These are phyloP conservation scores for Fusarium anguioides DNA, from an alignment of 2,329 filamentous ascomycete species.

Conservation along the genomic window DNA sequence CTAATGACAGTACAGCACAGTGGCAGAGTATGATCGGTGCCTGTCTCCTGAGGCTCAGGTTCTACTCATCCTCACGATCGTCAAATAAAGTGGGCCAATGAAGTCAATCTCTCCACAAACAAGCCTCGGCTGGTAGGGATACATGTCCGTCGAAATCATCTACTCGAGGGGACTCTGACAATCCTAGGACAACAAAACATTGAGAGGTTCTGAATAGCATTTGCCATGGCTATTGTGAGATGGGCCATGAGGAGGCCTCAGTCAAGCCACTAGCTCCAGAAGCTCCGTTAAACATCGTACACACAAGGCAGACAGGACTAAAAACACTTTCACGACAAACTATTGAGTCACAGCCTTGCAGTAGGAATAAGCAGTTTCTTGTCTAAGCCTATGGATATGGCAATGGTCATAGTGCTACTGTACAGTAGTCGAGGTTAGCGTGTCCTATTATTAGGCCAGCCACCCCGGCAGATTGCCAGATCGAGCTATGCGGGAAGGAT, in stretches of 20 bases:
- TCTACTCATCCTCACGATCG: conserved; percentile 19
- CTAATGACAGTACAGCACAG: background rate
- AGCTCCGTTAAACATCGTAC: conserved; percentile 7
- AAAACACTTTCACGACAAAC: conserved; percentile 10
- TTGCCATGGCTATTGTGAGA: background rate
- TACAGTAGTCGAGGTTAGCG: conserved; percentile 13
- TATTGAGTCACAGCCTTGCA: conserved; percentile 38
- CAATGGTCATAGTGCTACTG: conserved; percentile 4
- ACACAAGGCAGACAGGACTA: conserved; percentile 38
- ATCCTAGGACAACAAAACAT: background rate
- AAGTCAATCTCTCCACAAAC: conserved; percentile 15
- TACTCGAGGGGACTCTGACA: background rate
- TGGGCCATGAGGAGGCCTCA: conserved; percentile 38
- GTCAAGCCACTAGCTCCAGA: conserved; percentile 9
- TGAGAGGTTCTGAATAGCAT: background rate
- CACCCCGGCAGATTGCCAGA: conserved; percentile 24
- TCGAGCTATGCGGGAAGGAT: conserved; percentile 25
- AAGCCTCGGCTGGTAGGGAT: background rate
- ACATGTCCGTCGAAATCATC: background rate
- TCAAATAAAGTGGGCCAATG: conserved; percentile 20
- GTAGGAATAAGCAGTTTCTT: conserved; percentile 19
- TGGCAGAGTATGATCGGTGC: background rate
- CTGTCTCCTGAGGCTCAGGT: background rate
- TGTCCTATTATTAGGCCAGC: conserved; percentile 37
- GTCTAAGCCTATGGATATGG: conserved; percentile 13